Percentiles rank a stretch among this genome's conserved stretches.
phyloP scores from a whole-genome alignment of 2,329 filamentous ascomycete genomes.

The Alternaria viburni region DNA sequence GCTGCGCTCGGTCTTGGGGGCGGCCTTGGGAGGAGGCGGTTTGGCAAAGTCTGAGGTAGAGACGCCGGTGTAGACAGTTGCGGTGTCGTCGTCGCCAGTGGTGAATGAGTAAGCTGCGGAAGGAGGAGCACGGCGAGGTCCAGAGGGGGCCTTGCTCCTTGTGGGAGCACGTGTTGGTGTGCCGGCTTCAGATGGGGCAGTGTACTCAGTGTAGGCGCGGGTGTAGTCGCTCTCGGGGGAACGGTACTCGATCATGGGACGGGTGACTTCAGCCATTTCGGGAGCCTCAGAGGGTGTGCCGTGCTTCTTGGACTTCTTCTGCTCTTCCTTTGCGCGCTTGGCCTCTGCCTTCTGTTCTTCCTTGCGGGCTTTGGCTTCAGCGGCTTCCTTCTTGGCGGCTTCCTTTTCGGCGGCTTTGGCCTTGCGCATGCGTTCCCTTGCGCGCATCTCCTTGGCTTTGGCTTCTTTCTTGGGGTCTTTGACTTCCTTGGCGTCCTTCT shows the following conservation, averaged over 20 bases:
- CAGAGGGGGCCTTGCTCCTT: constrained; percentile 20
- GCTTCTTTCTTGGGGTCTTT: constrained; percentile 50
- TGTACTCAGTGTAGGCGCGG: constrained; percentile 36
- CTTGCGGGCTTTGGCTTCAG: constrained; percentile 53
- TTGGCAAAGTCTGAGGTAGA: constrained; percentile 47
- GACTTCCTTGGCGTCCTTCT: constrained; percentile 43
- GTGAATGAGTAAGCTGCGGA: constrained; percentile 57
- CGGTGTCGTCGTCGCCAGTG: constrained; percentile 54
- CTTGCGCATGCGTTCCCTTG: constrained; percentile 61
- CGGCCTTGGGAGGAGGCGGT: constrained; percentile 18
- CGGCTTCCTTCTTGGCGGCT: constrained; percentile 38
- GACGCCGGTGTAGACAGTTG: constrained; percentile 50
- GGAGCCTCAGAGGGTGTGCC: constrained; percentile 37
- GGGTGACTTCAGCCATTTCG: constrained; percentile 36
- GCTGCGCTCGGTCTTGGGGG: constrained; percentile 10
- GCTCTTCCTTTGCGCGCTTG: constrained; percentile 49
- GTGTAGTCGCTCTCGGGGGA: constrained; percentile 26
- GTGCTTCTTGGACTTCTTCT: constrained; percentile 53
- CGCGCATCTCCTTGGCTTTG: constrained; percentile 45
- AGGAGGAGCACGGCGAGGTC: constrained; percentile 43
- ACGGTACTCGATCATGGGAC: constrained; percentile 30
- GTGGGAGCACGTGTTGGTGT: constrained; percentile 21
- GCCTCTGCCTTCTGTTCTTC: constrained; percentile 47
- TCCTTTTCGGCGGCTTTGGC: constrained; percentile 51
- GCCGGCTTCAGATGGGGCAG: constrained; percentile 33